A percentile compares a stretch with the other conserved stretches of the same genome.
Conservation (phyloP, 1,139 yeast genomes). For the Yamadazyma conglobata region DNA sequence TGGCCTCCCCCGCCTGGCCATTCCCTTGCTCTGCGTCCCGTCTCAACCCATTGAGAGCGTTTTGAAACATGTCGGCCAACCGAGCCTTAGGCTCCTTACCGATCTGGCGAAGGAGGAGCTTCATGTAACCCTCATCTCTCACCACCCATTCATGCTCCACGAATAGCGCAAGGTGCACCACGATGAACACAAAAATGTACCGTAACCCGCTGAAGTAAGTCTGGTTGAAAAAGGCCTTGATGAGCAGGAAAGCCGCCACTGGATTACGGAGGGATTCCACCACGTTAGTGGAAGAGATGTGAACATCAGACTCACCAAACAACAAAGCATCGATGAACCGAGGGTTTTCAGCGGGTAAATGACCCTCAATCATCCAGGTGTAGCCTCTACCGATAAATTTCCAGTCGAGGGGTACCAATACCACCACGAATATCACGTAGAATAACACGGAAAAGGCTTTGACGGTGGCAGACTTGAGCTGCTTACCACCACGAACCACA, state of each 20-base stretch:
- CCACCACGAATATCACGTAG: slow-evolving; percentile 37
- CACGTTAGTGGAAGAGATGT: background rate
- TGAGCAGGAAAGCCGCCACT: too few species aligned
- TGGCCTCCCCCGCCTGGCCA: slow-evolving; percentile 21
- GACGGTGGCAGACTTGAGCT: slow-evolving; percentile 22
- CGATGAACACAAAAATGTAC: slow-evolving; percentile 34
- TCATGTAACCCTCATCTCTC: slow-evolving; percentile 62
- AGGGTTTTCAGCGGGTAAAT: slow-evolving; percentile 37
- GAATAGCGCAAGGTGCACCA: slow-evolving; percentile 47
- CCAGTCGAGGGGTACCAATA: slow-evolving; percentile 60
- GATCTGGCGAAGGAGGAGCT: slow-evolving; percentile 50
- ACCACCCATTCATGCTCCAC: slow-evolving; percentile 71
- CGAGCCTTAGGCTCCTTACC: slow-evolving; percentile 54
- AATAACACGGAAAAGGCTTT: slow-evolving; percentile 28
- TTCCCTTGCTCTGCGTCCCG: slow-evolving; percentile 23
- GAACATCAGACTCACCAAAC: slow-evolving; percentile 37
- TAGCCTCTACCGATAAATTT: slow-evolving; percentile 48
- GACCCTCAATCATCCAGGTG: slow-evolving; percentile 54
- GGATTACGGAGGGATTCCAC: too few species aligned
- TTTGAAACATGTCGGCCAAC: slow-evolving; percentile 36
- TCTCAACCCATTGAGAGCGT: slow-evolving; percentile 27
- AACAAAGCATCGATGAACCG: slow-evolving; percentile 39
- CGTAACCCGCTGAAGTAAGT: slow-evolving; percentile 43
- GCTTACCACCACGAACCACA: slow-evolving; percentile 8
- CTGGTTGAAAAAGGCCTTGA: slow-evolving; percentile 22